Evolutionary conservation across 2,329 filamentous ascomycete genomes (phyloP).

Genomic region (Leptographium flavum): DNA sequence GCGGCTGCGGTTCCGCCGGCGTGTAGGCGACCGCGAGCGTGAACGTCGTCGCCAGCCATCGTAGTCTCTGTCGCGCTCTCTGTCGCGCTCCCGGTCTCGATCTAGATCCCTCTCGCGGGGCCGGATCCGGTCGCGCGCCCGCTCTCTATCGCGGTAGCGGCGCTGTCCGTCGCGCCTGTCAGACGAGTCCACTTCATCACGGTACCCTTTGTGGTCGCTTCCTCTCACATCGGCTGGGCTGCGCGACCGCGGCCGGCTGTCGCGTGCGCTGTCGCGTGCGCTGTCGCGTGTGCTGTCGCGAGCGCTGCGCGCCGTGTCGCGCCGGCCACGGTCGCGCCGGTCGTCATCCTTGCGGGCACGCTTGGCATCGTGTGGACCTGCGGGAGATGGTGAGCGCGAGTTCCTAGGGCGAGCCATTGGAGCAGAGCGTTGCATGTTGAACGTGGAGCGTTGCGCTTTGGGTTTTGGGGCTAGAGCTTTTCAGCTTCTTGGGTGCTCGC

Average conservation of each 20-base stretch:
- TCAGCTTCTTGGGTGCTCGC: neutral
- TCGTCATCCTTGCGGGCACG: constrained; percentile 49
- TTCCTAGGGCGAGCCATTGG: constrained; percentile 51
- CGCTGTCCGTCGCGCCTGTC: constrained; percentile 31
- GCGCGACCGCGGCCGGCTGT: constrained; percentile 43
- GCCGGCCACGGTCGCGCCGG: constrained; percentile 36
- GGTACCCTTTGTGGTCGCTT: neutral
- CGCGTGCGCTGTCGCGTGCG: constrained; percentile 34
- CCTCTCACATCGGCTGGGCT: constrained; percentile 46
- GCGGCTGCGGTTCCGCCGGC: constrained; percentile 46
- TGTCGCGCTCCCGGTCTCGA: constrained; percentile 11
- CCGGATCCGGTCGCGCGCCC: constrained; percentile 35
- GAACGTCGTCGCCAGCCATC: constrained; percentile 51
- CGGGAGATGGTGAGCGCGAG: constrained; percentile 83
- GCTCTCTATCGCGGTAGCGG: constrained; percentile 37
- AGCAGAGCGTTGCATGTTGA: too few species aligned
- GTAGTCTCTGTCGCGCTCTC: constrained; percentile 15
- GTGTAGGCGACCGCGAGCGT: constrained; percentile 42
- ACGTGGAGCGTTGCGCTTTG: too few species aligned
- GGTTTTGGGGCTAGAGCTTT: too few species aligned
- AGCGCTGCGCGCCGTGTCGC: constrained; percentile 32
- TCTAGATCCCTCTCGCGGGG: constrained; percentile 8
- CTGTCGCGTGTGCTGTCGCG: too few species aligned
- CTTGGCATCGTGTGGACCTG: constrained; percentile 64
- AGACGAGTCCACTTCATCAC: constrained; percentile 19